Evolutionary conservation across 2,329 filamentous ascomycete genomes (phyloP), one percentile per base, ranked within the genome.

Genomic region (Sclerotinia spermophila): DNA sequence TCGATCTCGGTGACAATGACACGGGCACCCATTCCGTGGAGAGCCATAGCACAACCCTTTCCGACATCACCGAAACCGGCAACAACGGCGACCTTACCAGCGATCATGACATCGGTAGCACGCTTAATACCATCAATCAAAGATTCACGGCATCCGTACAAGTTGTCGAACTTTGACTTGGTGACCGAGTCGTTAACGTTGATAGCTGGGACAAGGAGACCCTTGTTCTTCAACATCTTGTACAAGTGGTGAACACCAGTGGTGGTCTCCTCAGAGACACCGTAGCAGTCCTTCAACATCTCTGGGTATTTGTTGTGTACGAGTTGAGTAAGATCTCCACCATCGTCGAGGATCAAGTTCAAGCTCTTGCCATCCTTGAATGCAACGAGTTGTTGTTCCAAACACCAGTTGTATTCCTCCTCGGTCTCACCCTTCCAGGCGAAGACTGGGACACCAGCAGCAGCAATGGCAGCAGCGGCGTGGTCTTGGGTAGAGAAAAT

Each of bases 81-180:
- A 78, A 99, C 96, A 77, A 98, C 94, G 77, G 93, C 94, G 80
- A 97, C 90, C 92, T 99, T 98, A 83, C 96, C 96, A 81, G 96
- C 96, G 87, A 98, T 95, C 96, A 99, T 99, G 84, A 98, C 96
- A 87, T 99, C 95, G 83, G 96, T 99, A 79, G 96, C 95, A 86
- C 95, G 95, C 92, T 98, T 99, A 90, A 99, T 98, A 83, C 96
- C 96, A 83, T 99, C 96, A 80, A 99, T 90, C 79, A 99, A 92
- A 75, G 95, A 97, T 87, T 98, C 96, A 82, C 94, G 91, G 93
- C 96, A 98, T 81, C 96, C 95, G 89, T 98, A 99, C 77, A 98
- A 86, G 91, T 99, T 99, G 90, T 98, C 96, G 83, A 99, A 99
- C 90, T 99, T 99, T 86, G 94, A 97, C 91, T 98, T 99, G 84